Conservation (phyloP, 768 basidiomycete species). For the Chiua virens region DNA sequence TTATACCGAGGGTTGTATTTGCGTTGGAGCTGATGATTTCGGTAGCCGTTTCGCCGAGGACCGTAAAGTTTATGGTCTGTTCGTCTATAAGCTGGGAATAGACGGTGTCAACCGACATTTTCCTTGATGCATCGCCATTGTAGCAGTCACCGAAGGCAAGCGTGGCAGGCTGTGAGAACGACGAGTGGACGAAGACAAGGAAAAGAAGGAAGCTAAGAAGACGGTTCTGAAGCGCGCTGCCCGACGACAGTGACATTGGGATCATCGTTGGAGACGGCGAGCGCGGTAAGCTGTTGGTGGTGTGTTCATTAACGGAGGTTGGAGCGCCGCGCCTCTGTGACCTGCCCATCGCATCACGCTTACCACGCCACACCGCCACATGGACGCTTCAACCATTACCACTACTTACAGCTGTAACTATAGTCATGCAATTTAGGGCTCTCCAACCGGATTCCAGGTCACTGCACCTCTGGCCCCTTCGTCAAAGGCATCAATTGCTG, state of each 20-base stretch:
- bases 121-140: constrained; percentile 49
- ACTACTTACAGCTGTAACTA: too few relatives aligned
- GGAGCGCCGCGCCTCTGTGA: neutral
- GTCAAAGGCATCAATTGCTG: constrained; percentile 63
- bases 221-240: neutral
- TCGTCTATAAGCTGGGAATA: constrained; percentile 67
- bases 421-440: constrained; percentile 1
- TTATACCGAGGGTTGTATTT: constrained; percentile 67
- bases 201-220: constrained; percentile 9
- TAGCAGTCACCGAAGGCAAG: constrained; percentile 73
- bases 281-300: constrained; percentile 8
- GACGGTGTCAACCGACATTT: constrained; percentile 65
- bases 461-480: constrained; percentile 66
- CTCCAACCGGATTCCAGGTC: constrained; percentile 80
- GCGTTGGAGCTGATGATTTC: constrained; percentile 60
- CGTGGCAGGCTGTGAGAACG: constrained; percentile 56
- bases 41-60: constrained; percentile 63
- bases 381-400: neutral
- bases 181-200: constrained; percentile 25
- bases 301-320: constrained; percentile 21
- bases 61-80: constrained; percentile 62
- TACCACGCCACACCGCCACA: constrained; percentile 27
- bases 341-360: constrained; percentile 13
- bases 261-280: constrained; percentile 26
- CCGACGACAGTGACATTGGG: constrained; percentile 7